Evolutionary conservation across 2,329 filamentous ascomycete genomes (phyloP).

Genomic region (Botrytis sinoallii): DNA sequence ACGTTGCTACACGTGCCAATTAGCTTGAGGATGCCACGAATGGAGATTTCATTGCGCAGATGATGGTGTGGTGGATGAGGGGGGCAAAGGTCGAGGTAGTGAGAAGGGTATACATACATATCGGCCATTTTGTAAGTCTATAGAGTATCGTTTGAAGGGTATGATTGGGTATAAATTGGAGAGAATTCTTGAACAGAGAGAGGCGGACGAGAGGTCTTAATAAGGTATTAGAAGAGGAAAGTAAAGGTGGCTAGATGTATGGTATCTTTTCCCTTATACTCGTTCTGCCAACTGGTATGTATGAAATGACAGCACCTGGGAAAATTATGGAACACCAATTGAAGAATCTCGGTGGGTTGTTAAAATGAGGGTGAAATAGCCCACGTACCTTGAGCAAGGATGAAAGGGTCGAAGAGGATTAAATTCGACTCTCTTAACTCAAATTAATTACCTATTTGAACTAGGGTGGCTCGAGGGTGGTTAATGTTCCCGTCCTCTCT

Average conservation of each 20-base stretch:
- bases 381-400: constrained; percentile 1
- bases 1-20: constrained; percentile 57
- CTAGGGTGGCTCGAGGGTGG: neutral
- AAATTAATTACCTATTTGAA: neutral
- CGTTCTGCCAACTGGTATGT: neutral
- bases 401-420: neutral
- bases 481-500: neutral
- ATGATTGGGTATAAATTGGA: neutral
- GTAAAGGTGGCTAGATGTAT: constrained; percentile 13
- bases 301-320: neutral
- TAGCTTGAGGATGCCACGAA: neutral
- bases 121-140: constrained; percentile 21
- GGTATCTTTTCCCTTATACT: neutral
- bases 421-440: neutral
- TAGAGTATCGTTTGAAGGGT: neutral
- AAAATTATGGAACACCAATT: neutral
- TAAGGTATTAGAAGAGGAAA: neutral
- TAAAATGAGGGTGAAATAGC: neutral
- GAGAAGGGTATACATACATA: constrained; percentile 16
- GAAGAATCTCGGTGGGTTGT: neutral
- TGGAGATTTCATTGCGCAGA: neutral
- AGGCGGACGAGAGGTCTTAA: neutral
- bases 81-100: neutral
- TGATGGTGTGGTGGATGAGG: neutral
- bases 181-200: neutral